These are phyloP conservation scores for Fusarium continuum DNA, from an alignment of 2,329 filamentous ascomycete genomes.

Conservation along the genomic window DNA sequence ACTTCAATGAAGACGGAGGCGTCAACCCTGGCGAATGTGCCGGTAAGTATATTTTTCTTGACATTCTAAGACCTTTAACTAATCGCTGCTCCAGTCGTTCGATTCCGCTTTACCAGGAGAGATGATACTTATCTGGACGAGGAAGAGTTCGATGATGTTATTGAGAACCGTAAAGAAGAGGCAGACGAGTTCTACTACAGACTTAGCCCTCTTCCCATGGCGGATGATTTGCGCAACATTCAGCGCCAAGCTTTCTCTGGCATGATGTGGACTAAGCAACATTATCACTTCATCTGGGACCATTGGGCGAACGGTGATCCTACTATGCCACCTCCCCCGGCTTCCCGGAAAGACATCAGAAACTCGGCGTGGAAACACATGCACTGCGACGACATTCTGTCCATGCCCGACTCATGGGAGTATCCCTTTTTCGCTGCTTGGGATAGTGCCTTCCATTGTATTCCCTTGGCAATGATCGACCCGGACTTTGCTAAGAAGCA, in stretches of 20 bases:
- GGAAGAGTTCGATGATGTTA: slow-evolving; percentile 88
- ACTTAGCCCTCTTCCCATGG: slow-evolving; percentile 91
- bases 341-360: slow-evolving; percentile 79
- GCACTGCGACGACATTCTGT: slow-evolving; percentile 92
- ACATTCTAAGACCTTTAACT: slow-evolving; percentile 43
- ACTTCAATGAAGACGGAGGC: slow-evolving; percentile 88
- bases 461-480: slow-evolving; percentile 95
- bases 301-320: slow-evolving; percentile 98
- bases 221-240: slow-evolving; percentile 92
- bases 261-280: slow-evolving; percentile 99
- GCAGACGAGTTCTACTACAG: slow-evolving; percentile 96
- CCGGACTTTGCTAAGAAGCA: slow-evolving; percentile 99
- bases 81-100: slow-evolving; percentile 69
- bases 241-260: slow-evolving; percentile 93
- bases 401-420: slow-evolving; percentile 99
- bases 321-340: slow-evolving; percentile 84
- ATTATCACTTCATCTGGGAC: slow-evolving; percentile 97
- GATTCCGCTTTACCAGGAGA: slow-evolving; percentile 85
- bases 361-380: slow-evolving; percentile 95
- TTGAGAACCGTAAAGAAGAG: slow-evolving; percentile 86
- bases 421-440: slow-evolving; percentile 98
- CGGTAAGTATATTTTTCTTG: slow-evolving; percentile 62
- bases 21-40: slow-evolving; percentile 92
- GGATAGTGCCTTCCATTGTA: slow-evolving; percentile 97
- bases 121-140: slow-evolving; percentile 85